Conservation (phyloP, 495 filamentous ascomycete genomes). For the Aspergillus saccharolyticus region DNA sequence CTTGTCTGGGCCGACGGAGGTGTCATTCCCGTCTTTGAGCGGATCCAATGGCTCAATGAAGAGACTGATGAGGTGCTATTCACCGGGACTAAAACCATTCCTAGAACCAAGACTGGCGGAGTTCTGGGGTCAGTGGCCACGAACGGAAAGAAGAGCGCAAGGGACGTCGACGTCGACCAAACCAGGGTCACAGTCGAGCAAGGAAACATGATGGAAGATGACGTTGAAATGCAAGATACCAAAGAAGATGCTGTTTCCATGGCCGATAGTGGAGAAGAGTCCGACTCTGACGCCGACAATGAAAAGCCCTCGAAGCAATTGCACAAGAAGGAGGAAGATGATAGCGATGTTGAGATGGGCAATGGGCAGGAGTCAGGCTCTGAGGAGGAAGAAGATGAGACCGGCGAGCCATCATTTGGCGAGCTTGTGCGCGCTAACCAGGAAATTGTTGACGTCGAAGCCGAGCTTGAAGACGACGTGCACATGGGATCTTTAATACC, state of each 20-base stretch:
- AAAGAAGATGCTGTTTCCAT: constrained; percentile 32
- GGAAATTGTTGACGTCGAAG: constrained; percentile 67
- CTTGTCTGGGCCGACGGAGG: constrained; percentile 54
- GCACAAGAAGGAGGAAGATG: constrained; percentile 25
- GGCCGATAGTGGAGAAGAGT: constrained; percentile 32
- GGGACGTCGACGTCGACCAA: constrained; percentile 66
- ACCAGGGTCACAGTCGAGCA: constrained; percentile 60
- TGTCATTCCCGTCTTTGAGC: constrained; percentile 52
- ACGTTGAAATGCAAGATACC: constrained; percentile 50
- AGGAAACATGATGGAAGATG: constrained; percentile 36
- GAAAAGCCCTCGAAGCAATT: constrained; percentile 34
- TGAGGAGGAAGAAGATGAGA: constrained; percentile 43
- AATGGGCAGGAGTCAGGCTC: constrained; percentile 33
- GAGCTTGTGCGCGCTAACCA: constrained; percentile 76
- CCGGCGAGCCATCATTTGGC: constrained; percentile 74
- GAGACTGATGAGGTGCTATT: constrained; percentile 44
- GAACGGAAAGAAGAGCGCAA: constrained; percentile 56
- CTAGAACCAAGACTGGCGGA: constrained; percentile 41
- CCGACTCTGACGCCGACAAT: constrained; percentile 39
- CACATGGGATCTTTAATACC: constrained; percentile 34
- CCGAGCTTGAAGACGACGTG: constrained; percentile 42
- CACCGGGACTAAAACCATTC: constrained; percentile 41
- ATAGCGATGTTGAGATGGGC: constrained; percentile 42
- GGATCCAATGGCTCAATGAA: constrained; percentile 46
- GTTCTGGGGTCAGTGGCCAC: constrained; percentile 41